phyloP scores from a whole-genome alignment of 148 eudicot genomes.

The Rhododendron vialii region DNA sequence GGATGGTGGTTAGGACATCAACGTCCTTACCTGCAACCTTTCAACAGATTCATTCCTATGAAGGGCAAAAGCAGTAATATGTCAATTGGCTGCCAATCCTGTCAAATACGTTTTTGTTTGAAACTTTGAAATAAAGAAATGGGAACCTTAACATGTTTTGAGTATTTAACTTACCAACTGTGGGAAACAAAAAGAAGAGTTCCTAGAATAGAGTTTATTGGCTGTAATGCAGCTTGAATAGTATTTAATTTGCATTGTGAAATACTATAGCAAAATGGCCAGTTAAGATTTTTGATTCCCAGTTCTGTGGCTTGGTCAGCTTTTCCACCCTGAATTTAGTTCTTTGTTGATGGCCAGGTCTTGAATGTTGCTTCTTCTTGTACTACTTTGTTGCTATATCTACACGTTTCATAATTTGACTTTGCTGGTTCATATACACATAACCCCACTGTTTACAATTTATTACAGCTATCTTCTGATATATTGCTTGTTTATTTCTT shows the following conservation, averaged over 20 bases:
- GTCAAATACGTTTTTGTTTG: neutral
- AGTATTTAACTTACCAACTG: neutral
- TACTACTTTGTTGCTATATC: neutral
- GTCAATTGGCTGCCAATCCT: neutral
- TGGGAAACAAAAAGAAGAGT: neutral
- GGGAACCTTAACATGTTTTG: neutral
- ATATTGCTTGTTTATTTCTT: neutral
- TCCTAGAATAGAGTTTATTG: neutral
- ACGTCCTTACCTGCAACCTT: neutral
- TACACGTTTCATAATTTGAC: neutral
- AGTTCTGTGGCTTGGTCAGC: neutral
- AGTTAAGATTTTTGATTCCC: neutral
- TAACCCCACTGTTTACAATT: neutral
- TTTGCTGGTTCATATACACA: neutral
- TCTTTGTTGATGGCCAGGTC: neutral
- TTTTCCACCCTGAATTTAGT: neutral
- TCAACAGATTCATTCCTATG: neutral
- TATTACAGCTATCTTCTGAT: neutral
- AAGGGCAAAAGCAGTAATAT: neutral
- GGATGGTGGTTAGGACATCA: neutral
- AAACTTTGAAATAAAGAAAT: neutral
- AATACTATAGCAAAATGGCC: neutral
- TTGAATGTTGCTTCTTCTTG: neutral
- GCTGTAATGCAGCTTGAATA: neutral
- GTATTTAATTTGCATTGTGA: neutral